Percentiles rank a stretch among this genome's conserved stretches.
phyloP scores from a whole-genome alignment of 441 rosid genomes.

The Jatropha podagrica region DNA sequence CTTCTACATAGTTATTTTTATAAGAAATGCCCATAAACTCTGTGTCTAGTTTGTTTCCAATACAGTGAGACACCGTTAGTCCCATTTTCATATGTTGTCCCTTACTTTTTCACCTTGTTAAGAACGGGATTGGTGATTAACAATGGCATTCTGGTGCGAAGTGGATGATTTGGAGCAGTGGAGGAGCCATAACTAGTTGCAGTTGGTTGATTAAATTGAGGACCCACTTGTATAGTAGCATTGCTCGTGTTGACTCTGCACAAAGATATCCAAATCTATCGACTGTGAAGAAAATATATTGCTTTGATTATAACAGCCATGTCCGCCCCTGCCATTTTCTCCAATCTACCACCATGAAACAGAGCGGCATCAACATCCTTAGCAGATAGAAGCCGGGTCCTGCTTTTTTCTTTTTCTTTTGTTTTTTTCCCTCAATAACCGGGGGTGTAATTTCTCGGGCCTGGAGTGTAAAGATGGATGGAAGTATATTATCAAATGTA shows the following conservation, averaged over 20 bases:
- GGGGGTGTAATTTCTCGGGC: too few species aligned
- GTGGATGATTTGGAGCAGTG: not conserved
- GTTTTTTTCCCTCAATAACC: too few species aligned
- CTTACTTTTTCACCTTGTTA: not conserved
- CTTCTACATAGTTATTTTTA: too few species aligned
- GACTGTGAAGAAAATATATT: not conserved
- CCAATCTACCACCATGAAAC: not conserved
- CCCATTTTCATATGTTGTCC: not conserved
- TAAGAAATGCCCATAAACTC: not conserved
- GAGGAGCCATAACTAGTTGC: not conserved
- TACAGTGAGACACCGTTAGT: not conserved
- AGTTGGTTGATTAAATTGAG: not conserved
- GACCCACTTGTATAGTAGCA: conserved; percentile 10
- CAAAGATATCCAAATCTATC: conserved; percentile 2
- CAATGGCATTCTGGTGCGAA: not conserved
- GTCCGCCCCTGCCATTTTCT: not conserved
- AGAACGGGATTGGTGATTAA: not conserved
- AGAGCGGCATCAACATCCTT: not conserved
- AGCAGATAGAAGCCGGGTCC: too few species aligned
- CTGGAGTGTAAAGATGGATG: too few species aligned
- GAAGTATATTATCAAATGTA: too few species aligned
- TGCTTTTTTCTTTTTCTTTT: too few species aligned
- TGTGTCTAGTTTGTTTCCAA: conserved; percentile 12
- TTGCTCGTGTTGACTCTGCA: conserved; percentile 2
- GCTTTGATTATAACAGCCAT: not conserved